These are phyloP conservation scores for Ceratocystiopsis minuta DNA, from an alignment of 2,329 filamentous ascomycete species.

Conservation along the genomic window DNA sequence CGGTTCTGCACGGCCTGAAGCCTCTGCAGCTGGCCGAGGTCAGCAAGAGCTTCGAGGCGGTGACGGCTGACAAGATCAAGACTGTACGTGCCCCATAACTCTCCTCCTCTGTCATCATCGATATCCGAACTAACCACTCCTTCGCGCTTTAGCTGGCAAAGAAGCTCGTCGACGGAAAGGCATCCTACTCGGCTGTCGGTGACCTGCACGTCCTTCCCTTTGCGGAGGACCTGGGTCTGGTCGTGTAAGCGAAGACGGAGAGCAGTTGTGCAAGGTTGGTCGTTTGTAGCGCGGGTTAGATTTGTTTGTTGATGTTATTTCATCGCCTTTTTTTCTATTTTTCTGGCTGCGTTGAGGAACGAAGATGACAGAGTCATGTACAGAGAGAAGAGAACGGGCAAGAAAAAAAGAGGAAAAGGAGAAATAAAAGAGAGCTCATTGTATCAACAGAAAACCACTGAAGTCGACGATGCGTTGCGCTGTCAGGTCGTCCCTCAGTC, in stretches of 20 bases:
- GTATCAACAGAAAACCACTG: slow-evolving; percentile 6
- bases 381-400: background rate
- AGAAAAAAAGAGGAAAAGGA: background rate
- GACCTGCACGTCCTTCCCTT: slow-evolving; percentile 83
- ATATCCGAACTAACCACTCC: background rate
- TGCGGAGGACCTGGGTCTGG: slow-evolving; percentile 84
- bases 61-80: slow-evolving; percentile 73
- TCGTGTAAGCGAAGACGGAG: slow-evolving; percentile 45
- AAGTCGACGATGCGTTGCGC: background rate
- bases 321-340: slow-evolving; percentile 3
- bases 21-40: slow-evolving; percentile 69
- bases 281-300: no score
- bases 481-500: slow-evolving; percentile 21
- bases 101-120: background rate
- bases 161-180: slow-evolving; percentile 71
- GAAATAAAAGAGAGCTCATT: slow-evolving; percentile 1
- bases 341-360: background rate
- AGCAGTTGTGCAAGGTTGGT: background rate
- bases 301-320: slow-evolving; percentile 1
- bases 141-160: slow-evolving; percentile 63
- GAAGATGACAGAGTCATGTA: background rate
- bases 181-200: slow-evolving; percentile 74
- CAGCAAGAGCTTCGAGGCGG: slow-evolving; percentile 53
- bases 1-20: slow-evolving; percentile 65
- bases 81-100: slow-evolving; percentile 47